Percentiles rank a stretch among this genome's conserved stretches.
phyloP scores from a whole-genome alignment of 1,139 yeast species.

The Hanseniaspora sp. region DNA sequence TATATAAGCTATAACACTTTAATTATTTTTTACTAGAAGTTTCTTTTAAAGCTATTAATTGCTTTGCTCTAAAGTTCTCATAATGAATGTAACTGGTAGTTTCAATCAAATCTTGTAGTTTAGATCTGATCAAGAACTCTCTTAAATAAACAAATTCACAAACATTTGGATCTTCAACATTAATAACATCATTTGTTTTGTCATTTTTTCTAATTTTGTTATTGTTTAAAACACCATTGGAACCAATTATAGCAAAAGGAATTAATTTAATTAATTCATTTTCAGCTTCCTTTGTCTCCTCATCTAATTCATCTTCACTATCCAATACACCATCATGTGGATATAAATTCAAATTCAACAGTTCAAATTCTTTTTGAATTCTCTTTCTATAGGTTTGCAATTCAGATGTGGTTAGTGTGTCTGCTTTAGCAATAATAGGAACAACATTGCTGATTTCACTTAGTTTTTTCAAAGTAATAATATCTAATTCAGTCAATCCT shows the following conservation, averaged over 20 bases:
- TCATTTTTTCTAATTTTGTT: slow-evolving; percentile 61
- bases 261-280: slow-evolving; percentile 66
- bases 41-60: slow-evolving; percentile 86
- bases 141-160: slow-evolving; percentile 91
- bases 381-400: slow-evolving; percentile 63
- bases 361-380: slow-evolving; percentile 65
- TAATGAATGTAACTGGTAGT: slow-evolving; percentile 81
- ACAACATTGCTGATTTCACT: slow-evolving; percentile 88
- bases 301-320: slow-evolving; percentile 46
- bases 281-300: slow-evolving; percentile 70
- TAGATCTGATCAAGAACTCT: slow-evolving; percentile 89
- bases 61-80: slow-evolving; percentile 87
- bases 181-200: slow-evolving; percentile 73
- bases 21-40: slow-evolving; percentile 31
- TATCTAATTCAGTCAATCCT: slow-evolving; percentile 71
- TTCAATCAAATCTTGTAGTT: slow-evolving; percentile 89
- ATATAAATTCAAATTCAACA: slow-evolving; percentile 66
- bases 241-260: slow-evolving; percentile 92
- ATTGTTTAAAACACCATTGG: slow-evolving; percentile 37
- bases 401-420: slow-evolving; percentile 77
- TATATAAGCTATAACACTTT: background rate
- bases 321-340: slow-evolving; percentile 56
- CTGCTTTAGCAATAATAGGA: slow-evolving; percentile 90
- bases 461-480: slow-evolving; percentile 71
- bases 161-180: slow-evolving; percentile 85